Conservation (phyloP, 768 basidiomycete species). For the Chiua virens region DNA sequence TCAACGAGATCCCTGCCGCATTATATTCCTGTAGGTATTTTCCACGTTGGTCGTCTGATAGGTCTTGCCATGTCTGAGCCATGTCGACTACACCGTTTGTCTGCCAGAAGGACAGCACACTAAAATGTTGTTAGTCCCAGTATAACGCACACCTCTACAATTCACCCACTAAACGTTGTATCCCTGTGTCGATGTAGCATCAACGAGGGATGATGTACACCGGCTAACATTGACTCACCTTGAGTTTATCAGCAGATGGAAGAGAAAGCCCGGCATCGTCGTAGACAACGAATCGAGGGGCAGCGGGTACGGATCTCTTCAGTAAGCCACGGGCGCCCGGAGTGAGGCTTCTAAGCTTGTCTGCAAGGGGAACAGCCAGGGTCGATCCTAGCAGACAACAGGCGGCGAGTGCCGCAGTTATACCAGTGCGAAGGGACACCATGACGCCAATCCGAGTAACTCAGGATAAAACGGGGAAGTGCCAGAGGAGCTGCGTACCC, state of each 20-base stretch:
- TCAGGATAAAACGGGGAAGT: not conserved
- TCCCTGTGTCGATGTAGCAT: slow-evolving; percentile 15
- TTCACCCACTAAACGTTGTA: slow-evolving; percentile 31
- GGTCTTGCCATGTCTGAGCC: slow-evolving; percentile 41
- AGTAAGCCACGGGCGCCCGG: slow-evolving; percentile 19
- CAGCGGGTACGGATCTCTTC: slow-evolving; percentile 31
- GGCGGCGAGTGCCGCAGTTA: not conserved
- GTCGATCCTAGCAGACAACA: slow-evolving; percentile 7
- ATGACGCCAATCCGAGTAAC: not conserved
- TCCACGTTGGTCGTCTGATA: slow-evolving; percentile 37
- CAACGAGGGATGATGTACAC: not conserved
- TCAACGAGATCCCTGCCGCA: slow-evolving; percentile 53
- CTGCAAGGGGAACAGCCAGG: slow-evolving; percentile 10
- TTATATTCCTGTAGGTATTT: slow-evolving; percentile 46
- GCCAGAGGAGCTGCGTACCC: not conserved
- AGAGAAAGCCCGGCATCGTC: slow-evolving; percentile 39
- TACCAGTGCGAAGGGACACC: slow-evolving; percentile 1
- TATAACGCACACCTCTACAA: not conserved
- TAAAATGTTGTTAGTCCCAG: slow-evolving; percentile 2
- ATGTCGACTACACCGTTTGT: slow-evolving; percentile 41
- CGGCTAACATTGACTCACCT: slow-evolving; percentile 30
- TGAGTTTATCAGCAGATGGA: slow-evolving; percentile 44
- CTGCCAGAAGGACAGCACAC: slow-evolving; percentile 42
- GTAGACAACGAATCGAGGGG: slow-evolving; percentile 49
- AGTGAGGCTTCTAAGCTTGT: slow-evolving; percentile 18